These are phyloP conservation scores for Mycena olivaceomarginata DNA, from an alignment of 768 basidiomycete species.

Conservation along the genomic window DNA sequence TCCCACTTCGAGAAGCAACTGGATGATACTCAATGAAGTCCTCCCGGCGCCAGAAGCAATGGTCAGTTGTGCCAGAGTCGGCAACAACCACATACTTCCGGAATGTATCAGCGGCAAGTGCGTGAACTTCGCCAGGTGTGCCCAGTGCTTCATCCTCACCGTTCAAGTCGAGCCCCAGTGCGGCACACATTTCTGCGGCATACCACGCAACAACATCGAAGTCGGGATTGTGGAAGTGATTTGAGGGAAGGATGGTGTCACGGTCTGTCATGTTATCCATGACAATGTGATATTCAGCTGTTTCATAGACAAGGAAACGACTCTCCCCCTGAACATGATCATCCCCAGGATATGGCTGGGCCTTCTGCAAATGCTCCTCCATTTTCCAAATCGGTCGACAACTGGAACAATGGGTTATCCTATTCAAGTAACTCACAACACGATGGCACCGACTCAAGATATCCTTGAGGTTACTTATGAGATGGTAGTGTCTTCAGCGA, in stretches of 20 bases:
- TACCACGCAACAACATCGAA: conserved; percentile 32
- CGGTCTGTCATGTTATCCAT: conserved; percentile 28
- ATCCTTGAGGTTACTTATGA: too few species aligned
- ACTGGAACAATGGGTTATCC: too few species aligned
- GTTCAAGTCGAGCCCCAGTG: background rate
- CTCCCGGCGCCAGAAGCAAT: conserved; percentile 26
- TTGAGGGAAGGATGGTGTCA: background rate
- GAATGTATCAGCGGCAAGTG: too few species aligned
- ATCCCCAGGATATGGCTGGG: conserved; percentile 30
- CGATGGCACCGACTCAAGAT: too few species aligned
- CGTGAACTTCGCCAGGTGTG: background rate
- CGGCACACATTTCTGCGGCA: background rate
- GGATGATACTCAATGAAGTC: conserved; percentile 32
- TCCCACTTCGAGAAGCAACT: conserved; percentile 11
- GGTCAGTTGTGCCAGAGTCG: conserved; percentile 33
- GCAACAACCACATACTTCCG: conserved; percentile 18
- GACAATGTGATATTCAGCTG: conserved; percentile 28
- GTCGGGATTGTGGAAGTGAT: background rate
- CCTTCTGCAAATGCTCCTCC: conserved; percentile 4
- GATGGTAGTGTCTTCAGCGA: too few species aligned
- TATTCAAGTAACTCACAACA: too few species aligned
- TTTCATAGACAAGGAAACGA: conserved; percentile 30
- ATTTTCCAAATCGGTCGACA: too few species aligned
- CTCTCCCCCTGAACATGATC: background rate
- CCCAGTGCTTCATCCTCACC: background rate